Percentiles rank a stretch among this genome's conserved stretches.
These are phyloP conservation scores for Metarhizium album DNA, from an alignment of 2,329 filamentous ascomycete species.

Conservation along the genomic window DNA sequence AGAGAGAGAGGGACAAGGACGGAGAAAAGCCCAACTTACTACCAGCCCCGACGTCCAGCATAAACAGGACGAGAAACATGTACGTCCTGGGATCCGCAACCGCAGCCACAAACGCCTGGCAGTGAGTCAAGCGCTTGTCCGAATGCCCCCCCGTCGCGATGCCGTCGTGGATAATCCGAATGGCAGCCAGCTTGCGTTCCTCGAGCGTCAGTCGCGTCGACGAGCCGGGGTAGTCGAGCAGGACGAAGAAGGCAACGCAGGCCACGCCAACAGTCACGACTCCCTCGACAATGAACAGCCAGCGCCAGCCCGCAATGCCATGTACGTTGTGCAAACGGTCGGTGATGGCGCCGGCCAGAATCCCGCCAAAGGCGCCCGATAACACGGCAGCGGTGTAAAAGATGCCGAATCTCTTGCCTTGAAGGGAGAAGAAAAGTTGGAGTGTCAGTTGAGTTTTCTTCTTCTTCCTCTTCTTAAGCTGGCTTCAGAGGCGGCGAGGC, in stretches of 20 bases:
- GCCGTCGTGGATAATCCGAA: constrained; percentile 5
- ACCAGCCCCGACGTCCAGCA: constrained; percentile 27
- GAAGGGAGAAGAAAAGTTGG: no score
- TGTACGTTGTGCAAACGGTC: constrained; percentile 44
- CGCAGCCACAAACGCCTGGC: constrained; percentile 16
- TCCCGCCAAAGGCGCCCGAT: constrained; percentile 54
- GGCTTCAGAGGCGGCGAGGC: background rate
- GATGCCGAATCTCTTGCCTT: constrained; percentile 40
- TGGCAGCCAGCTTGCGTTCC: constrained; percentile 4
- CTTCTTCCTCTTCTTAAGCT: background rate
- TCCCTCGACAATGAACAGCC: constrained; percentile 61
- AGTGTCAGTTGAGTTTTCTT: background rate
- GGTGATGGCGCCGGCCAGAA: constrained; percentile 50
- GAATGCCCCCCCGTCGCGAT: constrained; percentile 22
- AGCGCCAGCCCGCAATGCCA: constrained; percentile 47
- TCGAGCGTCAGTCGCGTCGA: constrained; percentile 49
- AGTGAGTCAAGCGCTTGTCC: background rate
- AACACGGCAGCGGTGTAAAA: constrained; percentile 47
- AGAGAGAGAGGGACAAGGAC: background rate
- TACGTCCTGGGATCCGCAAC: constrained; percentile 13
- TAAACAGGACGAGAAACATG: constrained; percentile 6
- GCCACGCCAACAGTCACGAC: constrained; percentile 42
- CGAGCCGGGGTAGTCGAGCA: constrained; percentile 56
- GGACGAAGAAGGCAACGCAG: constrained; percentile 45
- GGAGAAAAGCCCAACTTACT: constrained; percentile 5